phyloP scores from a whole-genome alignment of 2,329 filamentous ascomycete species.

The Achaetomium macrosporum region DNA sequence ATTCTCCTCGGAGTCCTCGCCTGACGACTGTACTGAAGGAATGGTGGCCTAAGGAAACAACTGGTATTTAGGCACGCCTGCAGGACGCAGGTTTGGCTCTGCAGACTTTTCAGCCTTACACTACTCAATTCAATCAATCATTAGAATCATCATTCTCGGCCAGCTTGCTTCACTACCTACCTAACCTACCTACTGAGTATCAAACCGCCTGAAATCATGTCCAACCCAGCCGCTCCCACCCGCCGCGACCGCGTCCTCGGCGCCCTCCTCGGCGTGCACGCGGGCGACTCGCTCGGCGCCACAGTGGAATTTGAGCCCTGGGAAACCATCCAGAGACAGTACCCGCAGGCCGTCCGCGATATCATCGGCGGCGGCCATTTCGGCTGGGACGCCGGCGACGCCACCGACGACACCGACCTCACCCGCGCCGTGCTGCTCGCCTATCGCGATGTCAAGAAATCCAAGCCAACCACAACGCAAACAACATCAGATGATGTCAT shows the following conservation, averaged over 20 bases:
- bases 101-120: too few species aligned
- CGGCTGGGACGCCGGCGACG: constrained; percentile 37
- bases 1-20: too few species aligned
- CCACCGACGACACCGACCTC: constrained; percentile 45
- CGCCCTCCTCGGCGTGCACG: constrained; percentile 41
- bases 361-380: constrained; percentile 43
- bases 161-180: too few species aligned
- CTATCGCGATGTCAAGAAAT: constrained; percentile 30
- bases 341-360: constrained; percentile 36
- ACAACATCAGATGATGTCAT: constrained; percentile 27
- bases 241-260: constrained; percentile 32
- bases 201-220: background rate
- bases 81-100: too few species aligned
- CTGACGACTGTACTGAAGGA: too few species aligned
- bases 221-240: background rate
- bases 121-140: too few species aligned
- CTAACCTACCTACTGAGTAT: too few species aligned
- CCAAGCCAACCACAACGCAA: background rate
- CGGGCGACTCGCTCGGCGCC: constrained; percentile 43
- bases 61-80: too few species aligned
- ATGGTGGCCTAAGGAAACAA: too few species aligned
- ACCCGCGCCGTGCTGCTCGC: constrained; percentile 41
- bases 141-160: too few species aligned
- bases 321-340: constrained; percentile 26
- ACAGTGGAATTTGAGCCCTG: constrained; percentile 39